These are phyloP conservation scores for Claviceps sp. DNA, from an alignment of 2,329 filamentous ascomycete species.

Conservation along the genomic window DNA sequence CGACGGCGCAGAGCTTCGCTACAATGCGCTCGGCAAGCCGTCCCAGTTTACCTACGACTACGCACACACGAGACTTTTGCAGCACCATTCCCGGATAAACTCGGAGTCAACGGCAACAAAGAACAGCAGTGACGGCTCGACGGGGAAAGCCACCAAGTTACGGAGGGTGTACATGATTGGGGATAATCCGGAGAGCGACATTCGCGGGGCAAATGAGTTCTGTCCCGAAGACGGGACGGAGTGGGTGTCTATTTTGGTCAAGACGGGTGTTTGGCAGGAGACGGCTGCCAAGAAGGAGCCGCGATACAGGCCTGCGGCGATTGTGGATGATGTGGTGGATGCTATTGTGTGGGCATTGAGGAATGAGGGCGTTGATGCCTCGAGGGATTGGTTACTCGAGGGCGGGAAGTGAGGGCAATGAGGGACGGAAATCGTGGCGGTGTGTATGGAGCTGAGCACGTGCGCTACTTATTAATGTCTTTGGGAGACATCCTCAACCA, in stretches of 20 bases:
- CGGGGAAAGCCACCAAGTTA: slow-evolving; percentile 44
- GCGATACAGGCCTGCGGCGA: slow-evolving; percentile 45
- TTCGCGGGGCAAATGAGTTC: slow-evolving; percentile 72
- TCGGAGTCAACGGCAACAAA: slow-evolving; percentile 8
- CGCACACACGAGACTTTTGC: slow-evolving; percentile 58
- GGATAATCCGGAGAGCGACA: slow-evolving; percentile 81
- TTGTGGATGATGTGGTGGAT: slow-evolving; percentile 61
- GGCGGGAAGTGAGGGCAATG: background rate
- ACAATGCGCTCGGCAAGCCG: slow-evolving; percentile 73
- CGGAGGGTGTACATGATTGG: slow-evolving; percentile 86
- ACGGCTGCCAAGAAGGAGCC: slow-evolving; percentile 32
- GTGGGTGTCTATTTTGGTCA: slow-evolving; percentile 67
- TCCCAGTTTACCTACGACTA: slow-evolving; percentile 65
- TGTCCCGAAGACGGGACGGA: slow-evolving; percentile 50
- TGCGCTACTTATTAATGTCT: no score
- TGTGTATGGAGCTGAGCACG: background rate
- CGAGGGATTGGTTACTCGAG: slow-evolving; percentile 16
- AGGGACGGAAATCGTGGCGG: background rate
- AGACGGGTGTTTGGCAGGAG: slow-evolving; percentile 60
- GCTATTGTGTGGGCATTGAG: slow-evolving; percentile 67
- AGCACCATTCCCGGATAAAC: slow-evolving; percentile 20
- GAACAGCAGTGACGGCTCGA: slow-evolving; percentile 5
- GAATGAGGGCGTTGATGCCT: slow-evolving; percentile 31
- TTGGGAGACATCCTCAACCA: no score
- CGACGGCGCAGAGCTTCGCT: slow-evolving; percentile 43